Conservation (phyloP, 495 filamentous ascomycete genomes). For the Aspergillus nidulans region DNA sequence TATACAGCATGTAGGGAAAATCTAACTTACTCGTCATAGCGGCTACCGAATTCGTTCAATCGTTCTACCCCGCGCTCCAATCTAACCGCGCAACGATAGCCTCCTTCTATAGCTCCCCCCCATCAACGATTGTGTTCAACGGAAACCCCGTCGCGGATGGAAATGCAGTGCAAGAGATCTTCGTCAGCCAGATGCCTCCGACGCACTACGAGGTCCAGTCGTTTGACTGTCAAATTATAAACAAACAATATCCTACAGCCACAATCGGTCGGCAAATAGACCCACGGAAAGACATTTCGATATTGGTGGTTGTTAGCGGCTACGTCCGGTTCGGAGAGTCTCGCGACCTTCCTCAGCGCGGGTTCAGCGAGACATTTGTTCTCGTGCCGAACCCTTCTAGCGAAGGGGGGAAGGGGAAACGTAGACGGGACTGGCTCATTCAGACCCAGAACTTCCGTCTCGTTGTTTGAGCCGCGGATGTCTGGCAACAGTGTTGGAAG, state of each 20-base stretch:
- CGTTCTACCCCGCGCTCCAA: constrained; percentile 54
- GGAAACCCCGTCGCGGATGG: constrained; percentile 56
- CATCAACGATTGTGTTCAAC: constrained; percentile 60
- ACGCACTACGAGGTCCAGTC: constrained; percentile 60
- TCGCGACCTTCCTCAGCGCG: constrained; percentile 50
- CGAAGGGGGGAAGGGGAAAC: constrained; percentile 39
- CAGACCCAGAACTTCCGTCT: constrained; percentile 69
- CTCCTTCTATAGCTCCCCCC: constrained; percentile 52
- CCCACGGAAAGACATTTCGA: constrained; percentile 57
- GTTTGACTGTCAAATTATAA: constrained; percentile 71
- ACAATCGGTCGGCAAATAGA: constrained; percentile 34
- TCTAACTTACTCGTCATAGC: constrained; percentile 27
- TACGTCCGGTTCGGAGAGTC: constrained; percentile 57
- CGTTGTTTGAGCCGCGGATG: constrained; percentile 37
- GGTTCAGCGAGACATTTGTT: constrained; percentile 72
- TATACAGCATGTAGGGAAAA: background rate
- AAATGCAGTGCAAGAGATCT: constrained; percentile 54
- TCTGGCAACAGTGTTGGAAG: background rate
- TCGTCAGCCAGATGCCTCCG: constrained; percentile 57
- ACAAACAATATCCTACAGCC: constrained; percentile 52
- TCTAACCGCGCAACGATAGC: constrained; percentile 47
- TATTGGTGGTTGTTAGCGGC: constrained; percentile 64
- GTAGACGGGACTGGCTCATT: constrained; percentile 58
- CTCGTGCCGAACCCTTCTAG: constrained; percentile 70
- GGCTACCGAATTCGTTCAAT: constrained; percentile 48